phyloP scores from a whole-genome alignment of 306 rosid species.

The Trifolium subterraneum region DNA sequence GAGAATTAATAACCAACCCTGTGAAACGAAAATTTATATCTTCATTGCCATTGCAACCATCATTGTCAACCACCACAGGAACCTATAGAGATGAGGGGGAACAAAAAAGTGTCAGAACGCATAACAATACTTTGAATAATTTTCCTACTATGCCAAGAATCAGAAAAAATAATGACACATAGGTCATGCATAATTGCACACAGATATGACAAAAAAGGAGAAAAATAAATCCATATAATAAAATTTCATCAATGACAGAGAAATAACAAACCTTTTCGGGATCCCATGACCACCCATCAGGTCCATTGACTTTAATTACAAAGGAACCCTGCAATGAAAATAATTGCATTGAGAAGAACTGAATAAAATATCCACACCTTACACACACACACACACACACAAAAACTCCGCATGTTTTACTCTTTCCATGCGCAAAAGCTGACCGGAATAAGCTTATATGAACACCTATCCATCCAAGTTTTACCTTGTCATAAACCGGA shows the following conservation, averaged over 20 bases:
- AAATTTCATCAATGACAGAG: constrained; percentile 28
- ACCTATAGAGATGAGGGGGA: constrained; percentile 54
- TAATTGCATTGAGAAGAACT: constrained; percentile 46
- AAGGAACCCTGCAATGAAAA: constrained; percentile 79
- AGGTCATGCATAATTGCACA: constrained; percentile 14
- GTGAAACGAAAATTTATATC: constrained; percentile 93
- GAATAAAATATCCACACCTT: constrained; percentile 9
- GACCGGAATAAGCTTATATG: constrained; percentile 25
- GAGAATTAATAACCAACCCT: constrained; percentile 61
- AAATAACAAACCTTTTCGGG: constrained; percentile 74
- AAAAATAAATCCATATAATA: not conserved
- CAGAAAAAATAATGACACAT: not conserved
- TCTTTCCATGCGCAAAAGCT: constrained; percentile 9
- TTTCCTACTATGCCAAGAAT: constrained; percentile 27
- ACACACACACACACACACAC: not conserved
- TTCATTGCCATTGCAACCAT: constrained; percentile 91
- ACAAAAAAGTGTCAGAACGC: constrained; percentile 19
- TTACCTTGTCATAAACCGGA: constrained; percentile 98
- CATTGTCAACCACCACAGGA: constrained; percentile 77
- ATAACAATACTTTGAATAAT: constrained; percentile 20
- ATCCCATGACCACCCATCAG: constrained; percentile 96
- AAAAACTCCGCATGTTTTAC: not conserved
- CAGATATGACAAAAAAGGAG: constrained; percentile 20
- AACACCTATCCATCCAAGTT: constrained; percentile 31
- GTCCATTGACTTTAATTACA: constrained; percentile 81